Base-by-base conservation (phyloP, 2,329 filamentous ascomycete genomes). In the Pezicula rhizophila region DNA sequence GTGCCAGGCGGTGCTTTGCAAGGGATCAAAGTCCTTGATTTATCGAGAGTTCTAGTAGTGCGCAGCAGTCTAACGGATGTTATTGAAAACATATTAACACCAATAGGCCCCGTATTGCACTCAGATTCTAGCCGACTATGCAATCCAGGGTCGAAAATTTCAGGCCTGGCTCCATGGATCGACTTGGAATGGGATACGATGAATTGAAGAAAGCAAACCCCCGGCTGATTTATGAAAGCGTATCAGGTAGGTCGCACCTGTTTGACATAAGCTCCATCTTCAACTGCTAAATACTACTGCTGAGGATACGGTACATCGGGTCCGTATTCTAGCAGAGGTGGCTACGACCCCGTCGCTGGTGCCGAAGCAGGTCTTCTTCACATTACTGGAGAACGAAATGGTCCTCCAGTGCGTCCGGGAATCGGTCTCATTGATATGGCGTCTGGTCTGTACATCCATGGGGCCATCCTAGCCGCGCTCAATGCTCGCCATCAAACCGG, bases 401-500 rank as follows among this genome's bases (percentile, higher is more conserved):
- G 70, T 0, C 63, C 64, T 1, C 71, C 71, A 0, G 67, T 68
- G 0, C 60, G 68, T 8, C 66, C 69, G 1, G 71, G 72, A 1
- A 52, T 74, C 1, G 70, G 69, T 2, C 55, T 74, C 33, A 69
- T 66, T 15, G 71, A 74, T 50, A 70, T 74, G 64, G 63, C 62
- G 5, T 74, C 71, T 0, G 72, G 71, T 0, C 55, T 75, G 2
- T 74, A 71, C 50, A 64, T 69, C 20, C 70, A 73, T 46, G 70
- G 70, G 1, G 69, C 71, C 2, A 73, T 75, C 20, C 55, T 70
- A 25, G 65, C 70, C 0, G 71, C 71, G 0, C 52, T 74, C 1
- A 62, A 66, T 23, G 60, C 66, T n/a, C 64, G 69, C 0, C 58
- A 64, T 38, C 60, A 59, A 12, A 69, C 64, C 0, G 70, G 70